A percentile compares a stretch with the other conserved stretches of the same genome.
Conservation (phyloP, 2,329 filamentous ascomycete genomes). For the Diaporthe amygdali region DNA sequence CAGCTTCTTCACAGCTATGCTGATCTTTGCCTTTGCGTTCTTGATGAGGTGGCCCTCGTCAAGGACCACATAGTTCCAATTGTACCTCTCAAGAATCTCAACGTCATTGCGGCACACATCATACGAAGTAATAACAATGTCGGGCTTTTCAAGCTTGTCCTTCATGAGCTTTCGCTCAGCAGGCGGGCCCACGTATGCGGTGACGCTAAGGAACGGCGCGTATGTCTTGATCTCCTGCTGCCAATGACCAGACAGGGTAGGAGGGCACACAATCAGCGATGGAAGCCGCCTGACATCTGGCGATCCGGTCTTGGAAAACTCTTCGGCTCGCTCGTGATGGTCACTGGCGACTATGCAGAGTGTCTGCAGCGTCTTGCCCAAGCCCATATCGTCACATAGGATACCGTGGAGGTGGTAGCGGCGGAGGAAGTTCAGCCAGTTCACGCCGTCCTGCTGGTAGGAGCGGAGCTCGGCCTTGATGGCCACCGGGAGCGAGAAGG, state of each 20-base stretch:
- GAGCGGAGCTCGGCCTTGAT: conserved; percentile 97
- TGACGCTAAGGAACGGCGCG: conserved; percentile 88
- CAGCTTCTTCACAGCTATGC: conserved; percentile 87
- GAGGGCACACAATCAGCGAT: conserved; percentile 94
- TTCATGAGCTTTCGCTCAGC: conserved; percentile 77
- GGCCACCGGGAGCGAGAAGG: conserved; percentile 90
- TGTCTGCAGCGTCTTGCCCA: conserved; percentile 96
- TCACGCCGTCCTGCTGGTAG: conserved; percentile 98
- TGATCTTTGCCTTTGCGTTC: conserved; percentile 97
- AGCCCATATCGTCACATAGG: conserved; percentile 98
- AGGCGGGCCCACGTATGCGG: conserved; percentile 90
- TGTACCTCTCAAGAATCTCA: conserved; percentile 81
- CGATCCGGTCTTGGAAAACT: conserved; percentile 82
- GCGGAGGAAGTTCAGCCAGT: conserved; percentile 98
- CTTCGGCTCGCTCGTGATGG: conserved; percentile 90
- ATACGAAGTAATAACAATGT: conserved; percentile 96
- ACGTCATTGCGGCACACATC: conserved; percentile 96
- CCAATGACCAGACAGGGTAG: conserved; percentile 96
- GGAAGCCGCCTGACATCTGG: conserved; percentile 81
- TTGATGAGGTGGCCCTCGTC: conserved; percentile 99
- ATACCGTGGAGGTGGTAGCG: conserved; percentile 98
- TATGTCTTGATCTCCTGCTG: conserved; percentile 97
- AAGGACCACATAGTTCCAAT: conserved; percentile 96
- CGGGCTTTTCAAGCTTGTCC: conserved; percentile 73
- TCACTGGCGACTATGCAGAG: conserved; percentile 98